Percentiles rank a stretch among this genome's conserved stretches.
Conservation (phyloP, 2,329 filamentous ascomycete genomes). For the Myrmaecium sp. region DNA sequence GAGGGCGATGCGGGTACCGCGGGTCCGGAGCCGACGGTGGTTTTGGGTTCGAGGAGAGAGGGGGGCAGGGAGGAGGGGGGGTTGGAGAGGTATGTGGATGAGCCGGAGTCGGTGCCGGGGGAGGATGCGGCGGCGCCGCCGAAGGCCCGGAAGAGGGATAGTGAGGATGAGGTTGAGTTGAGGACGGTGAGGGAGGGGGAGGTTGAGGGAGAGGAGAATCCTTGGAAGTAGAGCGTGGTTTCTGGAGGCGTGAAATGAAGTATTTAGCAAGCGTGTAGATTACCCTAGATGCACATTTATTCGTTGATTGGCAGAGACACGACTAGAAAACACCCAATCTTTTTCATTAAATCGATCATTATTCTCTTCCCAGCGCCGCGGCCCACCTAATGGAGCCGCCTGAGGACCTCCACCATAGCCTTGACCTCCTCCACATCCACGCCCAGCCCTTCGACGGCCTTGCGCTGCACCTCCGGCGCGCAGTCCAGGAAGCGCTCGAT, state of each 20-base stretch:
- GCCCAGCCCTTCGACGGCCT: conserved; percentile 34
- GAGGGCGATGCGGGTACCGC: conserved; percentile 12
- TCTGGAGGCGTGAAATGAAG: too few species aligned
- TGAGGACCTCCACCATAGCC: conserved; percentile 42
- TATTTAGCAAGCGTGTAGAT: too few species aligned
- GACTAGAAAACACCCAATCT: too few species aligned
- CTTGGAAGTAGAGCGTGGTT: too few species aligned
- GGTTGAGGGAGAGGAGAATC: conserved; percentile 6
- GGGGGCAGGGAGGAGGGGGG: conserved; percentile 1
- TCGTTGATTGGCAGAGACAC: too few species aligned
- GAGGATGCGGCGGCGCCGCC: conserved; percentile 5
- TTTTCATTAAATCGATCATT: too few species aligned
- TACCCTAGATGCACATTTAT: too few species aligned
- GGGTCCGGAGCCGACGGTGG: conserved; percentile 10
- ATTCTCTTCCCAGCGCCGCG: too few species aligned
- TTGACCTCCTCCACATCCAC: conserved; percentile 39
- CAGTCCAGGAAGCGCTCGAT: conserved; percentile 71
- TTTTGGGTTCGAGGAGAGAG: too few species aligned
- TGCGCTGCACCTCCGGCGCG: conserved; percentile 38
- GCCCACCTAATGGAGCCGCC: conserved; percentile 25
- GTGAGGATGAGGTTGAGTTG: conserved; percentile 13
- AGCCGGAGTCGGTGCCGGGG: conserved; percentile 10
- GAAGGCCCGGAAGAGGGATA: conserved; percentile 3
- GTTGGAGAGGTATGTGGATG: too few species aligned
- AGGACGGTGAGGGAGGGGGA: conserved; percentile 10